A percentile compares a stretch with the other conserved stretches of the same genome.
phyloP scores from a whole-genome alignment of 371 early-diverging fungal genomes.

The Smittium mucronatum region DNA sequence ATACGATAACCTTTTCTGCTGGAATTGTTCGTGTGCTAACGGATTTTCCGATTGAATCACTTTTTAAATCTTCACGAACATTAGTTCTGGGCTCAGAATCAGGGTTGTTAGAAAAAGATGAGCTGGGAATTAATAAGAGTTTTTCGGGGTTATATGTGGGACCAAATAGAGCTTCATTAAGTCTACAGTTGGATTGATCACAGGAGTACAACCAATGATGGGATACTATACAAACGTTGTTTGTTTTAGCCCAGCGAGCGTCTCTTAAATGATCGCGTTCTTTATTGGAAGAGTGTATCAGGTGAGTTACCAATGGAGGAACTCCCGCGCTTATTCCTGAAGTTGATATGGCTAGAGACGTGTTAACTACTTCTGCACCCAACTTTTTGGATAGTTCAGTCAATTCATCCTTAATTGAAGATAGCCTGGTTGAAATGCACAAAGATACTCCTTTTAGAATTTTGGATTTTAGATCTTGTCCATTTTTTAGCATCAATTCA shows the following conservation, averaged over 20 bases:
- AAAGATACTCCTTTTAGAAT: conserved; percentile 22
- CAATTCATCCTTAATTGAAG: conserved; percentile 22
- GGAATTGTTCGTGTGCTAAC: no score
- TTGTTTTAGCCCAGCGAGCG: conserved; percentile 16
- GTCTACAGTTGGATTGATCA: conserved; percentile 11
- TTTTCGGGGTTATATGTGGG: conserved; percentile 26
- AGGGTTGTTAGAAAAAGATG: neutral
- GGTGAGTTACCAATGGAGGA: conserved; percentile 19
- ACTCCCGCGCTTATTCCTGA: conserved; percentile 10
- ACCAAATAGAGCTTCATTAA: conserved; percentile 21
- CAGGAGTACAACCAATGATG: conserved; percentile 33
- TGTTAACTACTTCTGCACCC: conserved; percentile 22
- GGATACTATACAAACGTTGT: conserved; percentile 22
- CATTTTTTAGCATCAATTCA: neutral
- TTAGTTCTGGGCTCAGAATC: no score
- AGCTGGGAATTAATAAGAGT: conserved; percentile 16
- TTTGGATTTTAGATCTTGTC: neutral
- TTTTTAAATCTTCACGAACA: no score
- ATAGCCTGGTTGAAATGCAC: conserved; percentile 23
- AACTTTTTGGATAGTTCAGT: conserved; percentile 18
- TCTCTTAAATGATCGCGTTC: conserved; percentile 26
- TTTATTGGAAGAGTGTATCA: conserved; percentile 30
- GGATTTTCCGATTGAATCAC: no score
- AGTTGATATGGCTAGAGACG: conserved; percentile 10
- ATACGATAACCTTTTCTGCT: no score